These are phyloP conservation scores for Lenzites betulinus DNA, from an alignment of 768 basidiomycete species.

Conservation along the genomic window DNA sequence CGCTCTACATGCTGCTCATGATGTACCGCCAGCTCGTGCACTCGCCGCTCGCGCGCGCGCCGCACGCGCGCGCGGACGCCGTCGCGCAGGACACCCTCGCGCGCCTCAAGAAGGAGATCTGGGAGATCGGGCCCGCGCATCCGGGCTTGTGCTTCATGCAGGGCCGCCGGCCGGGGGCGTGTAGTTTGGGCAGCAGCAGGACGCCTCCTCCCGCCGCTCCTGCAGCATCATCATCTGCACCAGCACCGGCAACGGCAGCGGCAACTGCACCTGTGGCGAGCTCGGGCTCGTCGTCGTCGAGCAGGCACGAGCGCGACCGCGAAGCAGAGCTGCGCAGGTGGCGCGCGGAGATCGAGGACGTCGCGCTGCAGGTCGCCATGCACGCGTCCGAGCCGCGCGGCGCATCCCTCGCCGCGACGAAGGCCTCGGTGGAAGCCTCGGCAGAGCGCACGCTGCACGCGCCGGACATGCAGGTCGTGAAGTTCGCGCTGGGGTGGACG, in stretches of 20 bases:
- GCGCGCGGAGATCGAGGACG: constrained; percentile 57
- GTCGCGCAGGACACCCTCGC: constrained; percentile 53
- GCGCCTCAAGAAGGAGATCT: constrained; percentile 72
- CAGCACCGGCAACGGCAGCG: neutral
- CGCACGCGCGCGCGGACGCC: constrained; percentile 28
- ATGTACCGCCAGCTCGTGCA: constrained; percentile 76
- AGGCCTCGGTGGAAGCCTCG: constrained; percentile 13
- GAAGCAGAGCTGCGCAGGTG: constrained; percentile 50
- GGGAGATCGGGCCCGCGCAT: constrained; percentile 62
- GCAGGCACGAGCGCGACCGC: constrained; percentile 31
- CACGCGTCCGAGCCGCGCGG: constrained; percentile 53
- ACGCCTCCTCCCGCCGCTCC: neutral
- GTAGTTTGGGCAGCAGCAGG: constrained; percentile 15
- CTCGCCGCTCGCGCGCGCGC: constrained; percentile 35
- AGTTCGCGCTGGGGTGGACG: constrained; percentile 72
- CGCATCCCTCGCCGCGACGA: constrained; percentile 3
- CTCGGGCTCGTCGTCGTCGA: neutral
- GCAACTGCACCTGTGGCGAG: no score
- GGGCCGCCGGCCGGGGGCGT: constrained; percentile 18
- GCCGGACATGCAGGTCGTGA: constrained; percentile 56
- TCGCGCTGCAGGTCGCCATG: constrained; percentile 75
- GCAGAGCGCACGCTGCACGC: constrained; percentile 28
- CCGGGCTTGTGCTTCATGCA: constrained; percentile 60
- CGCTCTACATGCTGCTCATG: constrained; percentile 78
- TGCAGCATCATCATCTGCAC: neutral